Evolutionary conservation across 305 asterid genomes (phyloP), one percentile per base, ranked within the genome.

Genomic region (Fraxinus xanthoxyloides): DNA sequence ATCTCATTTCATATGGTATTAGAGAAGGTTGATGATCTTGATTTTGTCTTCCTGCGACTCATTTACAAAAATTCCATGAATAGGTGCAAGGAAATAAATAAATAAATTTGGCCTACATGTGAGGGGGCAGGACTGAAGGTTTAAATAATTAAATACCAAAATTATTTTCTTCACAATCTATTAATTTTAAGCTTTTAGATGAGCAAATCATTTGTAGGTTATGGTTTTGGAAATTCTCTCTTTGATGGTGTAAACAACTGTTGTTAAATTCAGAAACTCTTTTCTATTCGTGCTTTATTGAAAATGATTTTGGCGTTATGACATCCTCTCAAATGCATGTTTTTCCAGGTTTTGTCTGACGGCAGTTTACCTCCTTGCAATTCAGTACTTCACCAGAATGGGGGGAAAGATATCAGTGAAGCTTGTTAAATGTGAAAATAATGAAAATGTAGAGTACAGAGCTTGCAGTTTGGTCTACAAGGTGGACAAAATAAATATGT

Each of bases 381-480:
- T 96, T 87, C 99, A 93, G 87, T 96, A 96, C 87, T 91, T 96
- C 80, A 96, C 94, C 17, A 91, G 85, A 87, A 82, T 94, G 80
- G 95, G 99, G 15, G 97, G 98, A 75, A 93, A 90, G 89, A 84
- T 96, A 30, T 89, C 98, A 1, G 92, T 88, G 92, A 93, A 91
- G 85, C 97, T 96, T 85, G 92, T 96, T 76, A 93, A 94, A 82
- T 87, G 81, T 70, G 98, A 96, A 89, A 87, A 87, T 34, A 89
- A 89, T 72, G 91, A 90, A 81, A 93, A 88, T 82, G 77, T 81
- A 4, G 99, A 94, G 84, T 86, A 89, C 85, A 87, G 89, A 84
- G 96, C 99, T 79, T 89, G 92, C 87, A 94, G 99, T 88, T 90
- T 94, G 90, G 97, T 96, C 67, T 96, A 96, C 92, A 94, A 96